phyloP scores from a whole-genome alignment of 1,139 yeast species.

The Taiozyma sp. region DNA sequence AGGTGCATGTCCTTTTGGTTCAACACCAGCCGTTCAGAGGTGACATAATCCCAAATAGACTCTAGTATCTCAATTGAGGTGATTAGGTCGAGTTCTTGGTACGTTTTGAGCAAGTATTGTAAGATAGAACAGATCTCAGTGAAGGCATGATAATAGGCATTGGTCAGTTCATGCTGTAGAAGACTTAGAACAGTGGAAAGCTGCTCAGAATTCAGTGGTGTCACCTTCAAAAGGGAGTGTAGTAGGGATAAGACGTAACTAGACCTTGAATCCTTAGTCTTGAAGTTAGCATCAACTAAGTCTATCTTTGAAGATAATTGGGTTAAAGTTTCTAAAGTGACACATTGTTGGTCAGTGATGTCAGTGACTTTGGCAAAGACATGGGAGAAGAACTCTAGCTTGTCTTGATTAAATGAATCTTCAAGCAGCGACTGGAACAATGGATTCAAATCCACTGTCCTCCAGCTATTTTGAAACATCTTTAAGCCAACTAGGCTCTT shows the following conservation, averaged over 20 bases:
- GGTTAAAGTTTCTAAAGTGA: slow-evolving; percentile 8
- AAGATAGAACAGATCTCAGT: slow-evolving; percentile 20
- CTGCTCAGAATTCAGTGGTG: slow-evolving; percentile 8
- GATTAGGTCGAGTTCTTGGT: slow-evolving; percentile 13
- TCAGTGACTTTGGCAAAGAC: slow-evolving; percentile 20
- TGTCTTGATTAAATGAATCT: slow-evolving; percentile 20
- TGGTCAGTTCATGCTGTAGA: slow-evolving; percentile 3
- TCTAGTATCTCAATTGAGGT: slow-evolving; percentile 29
- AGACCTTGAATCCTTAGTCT: slow-evolving; percentile 14
- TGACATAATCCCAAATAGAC: slow-evolving; percentile 54
- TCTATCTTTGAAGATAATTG: neutral
- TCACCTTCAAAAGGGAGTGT: slow-evolving; percentile 9
- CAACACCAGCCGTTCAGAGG: slow-evolving; percentile 58
- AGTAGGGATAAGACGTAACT: slow-evolving; percentile 10
- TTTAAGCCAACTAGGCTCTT: slow-evolving; percentile 15
- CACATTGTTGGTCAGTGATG: slow-evolving; percentile 10
- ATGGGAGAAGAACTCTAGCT: slow-evolving; percentile 27
- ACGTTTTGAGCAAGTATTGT: slow-evolving; percentile 22
- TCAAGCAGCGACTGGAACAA: slow-evolving; percentile 16
- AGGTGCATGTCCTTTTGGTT: slow-evolving; percentile 64
- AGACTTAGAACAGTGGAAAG: slow-evolving; percentile 1
- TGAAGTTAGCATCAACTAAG: slow-evolving; percentile 7
- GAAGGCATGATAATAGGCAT: slow-evolving; percentile 3
- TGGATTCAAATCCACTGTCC: slow-evolving; percentile 15
- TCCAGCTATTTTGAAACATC: slow-evolving; percentile 23